phyloP scores from a whole-genome alignment of 2,329 filamentous ascomycete species.

The Aspergillus japonicus region DNA sequence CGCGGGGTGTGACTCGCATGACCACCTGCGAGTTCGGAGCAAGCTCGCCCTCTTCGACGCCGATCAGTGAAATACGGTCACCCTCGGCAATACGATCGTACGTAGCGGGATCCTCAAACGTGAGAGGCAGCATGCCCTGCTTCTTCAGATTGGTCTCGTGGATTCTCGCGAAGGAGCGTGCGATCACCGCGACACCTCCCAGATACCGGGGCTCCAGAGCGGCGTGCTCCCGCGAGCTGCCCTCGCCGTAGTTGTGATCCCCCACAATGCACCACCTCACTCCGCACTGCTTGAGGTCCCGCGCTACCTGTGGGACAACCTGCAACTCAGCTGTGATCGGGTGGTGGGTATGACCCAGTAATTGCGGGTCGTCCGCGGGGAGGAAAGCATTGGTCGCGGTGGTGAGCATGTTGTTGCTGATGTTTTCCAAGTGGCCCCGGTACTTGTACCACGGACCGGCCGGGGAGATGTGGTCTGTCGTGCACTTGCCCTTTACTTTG shows the following conservation, averaged over 20 bases:
- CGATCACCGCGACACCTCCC: conserved; percentile 91
- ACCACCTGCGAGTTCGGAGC: conserved; percentile 28
- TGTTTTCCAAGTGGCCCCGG: conserved; percentile 97
- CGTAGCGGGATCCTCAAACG: conserved; percentile 84
- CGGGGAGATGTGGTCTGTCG: conserved; percentile 82
- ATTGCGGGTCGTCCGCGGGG: conserved; percentile 23
- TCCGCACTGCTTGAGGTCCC: conserved; percentile 92
- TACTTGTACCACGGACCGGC: conserved; percentile 97
- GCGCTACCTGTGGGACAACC: conserved; percentile 82
- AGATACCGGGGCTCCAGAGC: conserved; percentile 94
- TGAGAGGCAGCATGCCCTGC: conserved; percentile 97
- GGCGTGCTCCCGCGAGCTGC: conserved; percentile 91
- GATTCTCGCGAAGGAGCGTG: conserved; percentile 90
- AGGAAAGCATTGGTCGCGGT: conserved; percentile 77
- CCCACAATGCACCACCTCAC: conserved; percentile 93
- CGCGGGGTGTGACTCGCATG: conserved; percentile 28
- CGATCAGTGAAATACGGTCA: conserved; percentile 21
- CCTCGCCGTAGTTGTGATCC: conserved; percentile 98
- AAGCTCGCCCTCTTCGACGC: conserved; percentile 25
- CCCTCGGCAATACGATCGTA: conserved; percentile 60
- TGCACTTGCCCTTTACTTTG: conserved; percentile 91
- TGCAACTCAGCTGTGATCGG: conserved; percentile 73
- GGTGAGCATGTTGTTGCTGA: conserved; percentile 99
- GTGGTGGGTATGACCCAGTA: conserved; percentile 46
- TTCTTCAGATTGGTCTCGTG: conserved; percentile 99